Conservation (phyloP, 1,139 yeast species). For the Candida glucosophila region DNA sequence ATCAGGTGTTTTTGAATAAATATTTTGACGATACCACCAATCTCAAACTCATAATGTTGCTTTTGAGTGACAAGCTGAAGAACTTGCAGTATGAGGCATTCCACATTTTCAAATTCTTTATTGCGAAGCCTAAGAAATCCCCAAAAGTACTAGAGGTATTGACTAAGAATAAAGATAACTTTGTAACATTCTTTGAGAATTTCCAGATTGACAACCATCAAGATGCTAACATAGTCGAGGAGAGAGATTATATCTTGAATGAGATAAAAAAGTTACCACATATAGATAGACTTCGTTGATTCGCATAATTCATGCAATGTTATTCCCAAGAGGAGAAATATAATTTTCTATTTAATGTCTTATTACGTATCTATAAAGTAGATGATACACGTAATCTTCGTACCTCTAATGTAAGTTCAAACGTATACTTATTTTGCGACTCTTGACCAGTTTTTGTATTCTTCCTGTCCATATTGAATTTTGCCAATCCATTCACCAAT, state of each 20-base stretch:
- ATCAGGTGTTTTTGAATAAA: constrained; percentile 62
- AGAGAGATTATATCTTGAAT: constrained; percentile 68
- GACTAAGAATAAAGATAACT: constrained; percentile 71
- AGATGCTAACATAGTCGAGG: constrained; percentile 67
- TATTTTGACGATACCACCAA: constrained; percentile 80
- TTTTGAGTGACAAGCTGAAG: constrained; percentile 81
- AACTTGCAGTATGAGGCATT: constrained; percentile 87
- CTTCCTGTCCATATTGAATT: constrained; percentile 80
- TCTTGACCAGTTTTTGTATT: constrained; percentile 55
- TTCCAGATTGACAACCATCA: constrained; percentile 59
- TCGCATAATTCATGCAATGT: neutral
- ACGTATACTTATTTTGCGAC: constrained; percentile 20
- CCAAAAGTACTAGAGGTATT: constrained; percentile 74
- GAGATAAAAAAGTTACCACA: constrained; percentile 66
- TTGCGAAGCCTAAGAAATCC: constrained; percentile 88
- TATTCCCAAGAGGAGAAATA: no score
- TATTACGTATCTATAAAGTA: no score
- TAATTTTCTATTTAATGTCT: no score
- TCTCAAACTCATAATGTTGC: constrained; percentile 75
- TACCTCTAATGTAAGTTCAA: no score
- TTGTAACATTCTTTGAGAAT: constrained; percentile 58
- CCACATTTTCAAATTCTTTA: constrained; percentile 85
- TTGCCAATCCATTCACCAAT: constrained; percentile 79
- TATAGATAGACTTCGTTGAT: constrained; percentile 13
- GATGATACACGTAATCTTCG: no score